These are phyloP conservation scores for Sphaceloma murrayae DNA, from an alignment of 2,329 filamentous ascomycete genomes.

Conservation along the genomic window DNA sequence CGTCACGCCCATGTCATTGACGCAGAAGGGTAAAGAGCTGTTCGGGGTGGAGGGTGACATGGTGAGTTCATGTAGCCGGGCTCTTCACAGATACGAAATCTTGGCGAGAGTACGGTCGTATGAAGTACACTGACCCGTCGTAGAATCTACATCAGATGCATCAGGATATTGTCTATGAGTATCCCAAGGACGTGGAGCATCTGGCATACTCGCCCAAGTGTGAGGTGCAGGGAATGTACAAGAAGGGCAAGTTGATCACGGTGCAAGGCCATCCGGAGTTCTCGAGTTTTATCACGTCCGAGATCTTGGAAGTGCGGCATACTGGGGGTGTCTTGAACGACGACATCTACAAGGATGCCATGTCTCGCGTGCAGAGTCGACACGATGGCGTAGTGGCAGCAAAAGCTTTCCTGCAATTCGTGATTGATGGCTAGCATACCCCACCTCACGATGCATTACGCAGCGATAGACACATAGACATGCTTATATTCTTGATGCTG, in stretches of 20 bases:
- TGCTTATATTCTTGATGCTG: too few species aligned
- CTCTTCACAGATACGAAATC: slow-evolving; percentile 6
- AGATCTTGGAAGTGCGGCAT: slow-evolving; percentile 57
- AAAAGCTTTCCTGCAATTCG: slow-evolving; percentile 64
- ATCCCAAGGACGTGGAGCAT: slow-evolving; percentile 51
- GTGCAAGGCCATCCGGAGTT: slow-evolving; percentile 87
- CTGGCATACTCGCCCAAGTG: slow-evolving; percentile 60
- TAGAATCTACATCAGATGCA: slow-evolving; percentile 79
- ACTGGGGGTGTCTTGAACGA: slow-evolving; percentile 60
- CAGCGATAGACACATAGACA: slow-evolving; percentile 13
- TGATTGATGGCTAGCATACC: slow-evolving; percentile 45
- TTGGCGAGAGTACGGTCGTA: slow-evolving; percentile 22
- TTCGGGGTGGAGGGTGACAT: slow-evolving; percentile 54
- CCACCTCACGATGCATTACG: slow-evolving; percentile 2
- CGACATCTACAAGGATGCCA: slow-evolving; percentile 57
- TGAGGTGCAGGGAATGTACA: slow-evolving; percentile 70
- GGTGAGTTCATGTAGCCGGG: slow-evolving; percentile 41
- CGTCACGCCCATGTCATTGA: slow-evolving; percentile 60
- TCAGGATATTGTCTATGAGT: slow-evolving; percentile 60
- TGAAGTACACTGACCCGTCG: slow-evolving; percentile 5
- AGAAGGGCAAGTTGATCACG: slow-evolving; percentile 55
- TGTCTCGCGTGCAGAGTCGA: slow-evolving; percentile 52
- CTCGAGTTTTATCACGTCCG: slow-evolving; percentile 57
- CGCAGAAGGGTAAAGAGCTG: slow-evolving; percentile 57
- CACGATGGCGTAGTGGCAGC: slow-evolving; percentile 76